Conservation (phyloP, 2,329 filamentous ascomycete species). For the Teratosphaeria destructans region DNA sequence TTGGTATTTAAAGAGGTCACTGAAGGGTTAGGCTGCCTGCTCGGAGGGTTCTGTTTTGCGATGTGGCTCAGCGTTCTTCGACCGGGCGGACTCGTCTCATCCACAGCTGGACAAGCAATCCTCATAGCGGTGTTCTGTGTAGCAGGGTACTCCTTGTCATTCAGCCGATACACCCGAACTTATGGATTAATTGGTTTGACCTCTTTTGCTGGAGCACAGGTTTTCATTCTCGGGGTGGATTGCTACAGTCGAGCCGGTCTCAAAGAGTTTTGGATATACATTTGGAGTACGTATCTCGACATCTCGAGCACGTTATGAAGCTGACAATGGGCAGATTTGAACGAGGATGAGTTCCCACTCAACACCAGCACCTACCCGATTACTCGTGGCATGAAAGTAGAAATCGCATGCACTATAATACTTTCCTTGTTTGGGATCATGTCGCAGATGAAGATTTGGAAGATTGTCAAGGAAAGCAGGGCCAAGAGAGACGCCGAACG, state of each 20-base stretch:
- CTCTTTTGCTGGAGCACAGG: conserved; percentile 72
- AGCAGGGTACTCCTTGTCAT: conserved; percentile 61
- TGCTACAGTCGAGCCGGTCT: conserved; percentile 82
- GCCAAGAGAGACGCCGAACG: conserved; percentile 36
- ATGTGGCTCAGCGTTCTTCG: conserved; percentile 85
- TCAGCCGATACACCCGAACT: conserved; percentile 64
- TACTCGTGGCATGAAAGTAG: conserved; percentile 75
- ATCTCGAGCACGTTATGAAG: background rate
- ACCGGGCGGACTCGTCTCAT: conserved; percentile 61
- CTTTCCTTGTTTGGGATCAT: conserved; percentile 65
- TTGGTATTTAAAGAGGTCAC: conserved; percentile 76
- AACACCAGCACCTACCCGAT: conserved; percentile 70
- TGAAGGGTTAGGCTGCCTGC: conserved; percentile 72
- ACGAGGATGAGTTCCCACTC: conserved; percentile 68
- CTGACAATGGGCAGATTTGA: conserved; percentile 44
- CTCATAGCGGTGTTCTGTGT: conserved; percentile 67
- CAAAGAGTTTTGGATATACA: conserved; percentile 92
- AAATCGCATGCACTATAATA: conserved; percentile 68
- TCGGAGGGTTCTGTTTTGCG: conserved; percentile 73
- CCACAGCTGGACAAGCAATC: conserved; percentile 53
- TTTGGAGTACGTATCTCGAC: conserved; percentile 55
- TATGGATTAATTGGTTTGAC: conserved; percentile 69
- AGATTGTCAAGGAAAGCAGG: conserved; percentile 52
- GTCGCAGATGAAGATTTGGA: conserved; percentile 81
- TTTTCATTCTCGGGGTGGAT: conserved; percentile 73